Base-by-base conservation (phyloP, 106 monocot species). In the Hemerocallis citrina region DNA sequence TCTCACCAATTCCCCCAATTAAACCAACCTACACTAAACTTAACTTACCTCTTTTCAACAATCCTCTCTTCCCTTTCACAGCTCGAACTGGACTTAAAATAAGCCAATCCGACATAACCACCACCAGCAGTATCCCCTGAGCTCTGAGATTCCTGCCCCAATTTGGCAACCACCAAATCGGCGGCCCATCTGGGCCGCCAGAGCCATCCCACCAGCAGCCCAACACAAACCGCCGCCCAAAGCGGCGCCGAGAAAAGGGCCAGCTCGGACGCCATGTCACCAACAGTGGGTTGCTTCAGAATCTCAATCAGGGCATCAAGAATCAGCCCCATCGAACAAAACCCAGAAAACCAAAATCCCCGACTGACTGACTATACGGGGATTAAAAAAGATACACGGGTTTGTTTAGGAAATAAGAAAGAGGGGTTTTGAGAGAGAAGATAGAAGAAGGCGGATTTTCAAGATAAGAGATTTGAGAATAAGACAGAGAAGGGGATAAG, bases 171-270 rank as follows among this genome's bases (percentile, higher is more conserved):
- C 19, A 74, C 66, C 21, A 68, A 13, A 3, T 36, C 55, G 31
- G 61, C 41, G 21, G 78, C 81, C 86, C 89, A 85, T 13, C 49
- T 50, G 34, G 91, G 91, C 51, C 64, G 67, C 91, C 91, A 92
- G 10, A 68, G 66, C 91, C 91, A 92, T 2, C 86, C 91, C 14
- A 86, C 74, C 12, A 92, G 30, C 27, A 92, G 76, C 19, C 91
- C 91, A 16, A 82, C 39, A 40, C 80, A 38, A 16, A 80, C 69
- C 1, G 86, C 86, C 16, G 63, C 15, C 82, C 91, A 92, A 13
- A 92, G 36, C 3, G 86, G 91, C 52, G 64, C 76, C 32, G 69
- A 74, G 65, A 92, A 65, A 55, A 80, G 48, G 48, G 60, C 16
- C 39, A 92, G 79, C 71, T 92, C 91, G 22, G 65, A 47, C 21